Evolutionary conservation across 768 basidiomycete species (phyloP).

Genomic region (Daedaleopsis nitida): DNA sequence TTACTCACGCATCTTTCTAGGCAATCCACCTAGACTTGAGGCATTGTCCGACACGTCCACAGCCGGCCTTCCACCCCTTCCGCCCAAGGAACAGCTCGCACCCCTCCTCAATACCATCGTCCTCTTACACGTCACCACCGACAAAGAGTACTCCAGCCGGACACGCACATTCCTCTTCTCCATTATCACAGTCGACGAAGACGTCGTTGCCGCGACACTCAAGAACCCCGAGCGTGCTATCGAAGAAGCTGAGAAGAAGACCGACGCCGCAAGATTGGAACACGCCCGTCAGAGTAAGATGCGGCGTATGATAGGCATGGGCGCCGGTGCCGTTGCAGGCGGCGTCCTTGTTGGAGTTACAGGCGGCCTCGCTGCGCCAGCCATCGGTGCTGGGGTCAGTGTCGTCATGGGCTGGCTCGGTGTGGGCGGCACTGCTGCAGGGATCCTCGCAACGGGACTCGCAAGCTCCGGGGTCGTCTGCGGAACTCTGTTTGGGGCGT

Average conservation of each 20-base stretch:
- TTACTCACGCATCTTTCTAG: constrained; percentile 24
- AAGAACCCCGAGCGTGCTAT: constrained; percentile 51
- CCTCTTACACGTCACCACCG: constrained; percentile 49
- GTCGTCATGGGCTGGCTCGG: constrained; percentile 53
- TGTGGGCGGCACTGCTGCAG: constrained; percentile 53
- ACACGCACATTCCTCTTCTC: constrained; percentile 48
- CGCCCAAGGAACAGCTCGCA: constrained; percentile 37
- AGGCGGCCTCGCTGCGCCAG: constrained; percentile 60
- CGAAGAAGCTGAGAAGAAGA: constrained; percentile 44
- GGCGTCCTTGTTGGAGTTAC: constrained; percentile 58
- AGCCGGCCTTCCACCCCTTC: constrained; percentile 41
- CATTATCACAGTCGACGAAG: constrained; percentile 46
- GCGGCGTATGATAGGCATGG: constrained; percentile 49
- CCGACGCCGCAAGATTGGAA: constrained; percentile 39
- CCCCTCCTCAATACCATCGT: constrained; percentile 53
- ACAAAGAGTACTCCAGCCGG: constrained; percentile 51
- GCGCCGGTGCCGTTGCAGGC: constrained; percentile 54
- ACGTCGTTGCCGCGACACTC: constrained; percentile 44
- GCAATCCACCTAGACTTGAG: constrained; percentile 45
- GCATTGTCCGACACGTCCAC: constrained; percentile 49
- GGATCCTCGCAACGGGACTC: constrained; percentile 52
- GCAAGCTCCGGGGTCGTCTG: constrained; percentile 58
- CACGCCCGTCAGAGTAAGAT: constrained; percentile 46
- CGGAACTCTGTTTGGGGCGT: constrained; percentile 59
- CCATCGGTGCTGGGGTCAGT: constrained; percentile 56